These are phyloP conservation scores for Leishmania turanica DNA, from an alignment of 208 protist species.

Conservation along the genomic window DNA sequence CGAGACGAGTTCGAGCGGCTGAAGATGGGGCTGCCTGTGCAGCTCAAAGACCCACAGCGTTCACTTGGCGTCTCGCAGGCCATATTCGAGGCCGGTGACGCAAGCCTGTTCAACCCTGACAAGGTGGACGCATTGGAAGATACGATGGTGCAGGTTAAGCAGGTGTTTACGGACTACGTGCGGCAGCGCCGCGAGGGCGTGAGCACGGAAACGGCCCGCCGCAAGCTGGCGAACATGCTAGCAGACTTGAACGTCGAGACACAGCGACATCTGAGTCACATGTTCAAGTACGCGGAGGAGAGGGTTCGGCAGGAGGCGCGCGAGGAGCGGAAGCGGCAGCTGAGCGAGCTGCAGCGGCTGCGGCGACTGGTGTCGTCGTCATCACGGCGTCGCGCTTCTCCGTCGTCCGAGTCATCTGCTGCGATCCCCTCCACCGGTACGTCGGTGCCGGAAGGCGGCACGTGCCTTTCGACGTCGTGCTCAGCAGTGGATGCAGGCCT, in stretches of 20 bases:
- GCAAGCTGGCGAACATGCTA: slow-evolving; percentile 72
- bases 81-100: slow-evolving; percentile 72
- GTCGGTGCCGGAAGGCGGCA: neutral
- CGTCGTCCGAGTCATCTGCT: neutral
- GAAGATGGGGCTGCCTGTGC: slow-evolving; percentile 78
- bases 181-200: slow-evolving; percentile 69
- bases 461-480: neutral
- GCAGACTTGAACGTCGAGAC: slow-evolving; percentile 77
- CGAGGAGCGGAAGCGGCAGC: slow-evolving; percentile 60
- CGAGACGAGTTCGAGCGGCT: slow-evolving; percentile 75
- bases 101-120: slow-evolving; percentile 69
- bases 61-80: slow-evolving; percentile 79
- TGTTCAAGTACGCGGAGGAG: slow-evolving; percentile 83
- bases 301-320: slow-evolving; percentile 45
- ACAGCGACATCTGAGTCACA: slow-evolving; percentile 74
- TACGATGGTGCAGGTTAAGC: slow-evolving; percentile 82
- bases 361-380: slow-evolving; percentile 22
- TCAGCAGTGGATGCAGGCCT: neutral
- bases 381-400: neutral
- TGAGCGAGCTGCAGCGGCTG: slow-evolving; percentile 56
- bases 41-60: slow-evolving; percentile 73
- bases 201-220: slow-evolving; percentile 78
- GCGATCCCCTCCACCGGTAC: neutral
- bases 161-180: slow-evolving; percentile 88
- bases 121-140: slow-evolving; percentile 76